These are phyloP conservation scores for Fusarium sp. DNA, from an alignment of 2,329 filamentous ascomycete genomes.

Conservation along the genomic window DNA sequence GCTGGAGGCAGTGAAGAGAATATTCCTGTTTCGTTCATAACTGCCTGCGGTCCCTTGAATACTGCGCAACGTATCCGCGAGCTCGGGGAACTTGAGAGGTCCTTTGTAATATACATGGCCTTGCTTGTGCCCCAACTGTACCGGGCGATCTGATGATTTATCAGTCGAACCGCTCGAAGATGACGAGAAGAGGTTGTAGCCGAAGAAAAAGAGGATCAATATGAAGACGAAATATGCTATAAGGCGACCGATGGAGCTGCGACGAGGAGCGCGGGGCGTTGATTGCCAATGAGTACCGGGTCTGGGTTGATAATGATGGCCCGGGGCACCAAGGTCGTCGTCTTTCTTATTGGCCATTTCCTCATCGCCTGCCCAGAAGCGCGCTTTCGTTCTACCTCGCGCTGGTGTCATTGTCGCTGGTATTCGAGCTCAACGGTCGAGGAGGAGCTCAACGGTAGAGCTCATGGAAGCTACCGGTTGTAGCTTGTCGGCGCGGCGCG, in stretches of 20 bases:
- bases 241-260: slow-evolving; percentile 66
- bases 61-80: slow-evolving; percentile 72
- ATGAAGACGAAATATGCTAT: slow-evolving; percentile 67
- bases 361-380: slow-evolving; percentile 64
- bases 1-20: slow-evolving; percentile 83
- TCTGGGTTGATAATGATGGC: slow-evolving; percentile 43
- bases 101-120: slow-evolving; percentile 69
- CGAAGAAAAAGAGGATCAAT: slow-evolving; percentile 65
- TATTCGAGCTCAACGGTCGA: slow-evolving; percentile 7
- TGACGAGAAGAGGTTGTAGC: slow-evolving; percentile 38
- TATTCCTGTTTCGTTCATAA: slow-evolving; percentile 70
- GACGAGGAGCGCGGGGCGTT: slow-evolving; percentile 57
- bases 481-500: slow-evolving; percentile 12
- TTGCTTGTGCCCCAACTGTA: slow-evolving; percentile 9
- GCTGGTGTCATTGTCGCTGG: slow-evolving; percentile 52
- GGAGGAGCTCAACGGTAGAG: slow-evolving; percentile 17
- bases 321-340: slow-evolving; percentile 60
- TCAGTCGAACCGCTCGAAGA: slow-evolving; percentile 49
- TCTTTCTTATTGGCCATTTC: slow-evolving; percentile 69
- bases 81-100: slow-evolving; percentile 73
- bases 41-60: slow-evolving; percentile 66
- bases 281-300: slow-evolving; percentile 55
- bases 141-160: slow-evolving; percentile 12
- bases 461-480: slow-evolving; percentile 24
- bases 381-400: slow-evolving; percentile 49